Evolutionary conservation across 176 grass and related monocot species (phyloP), one percentile per base, ranked within the genome.

Genomic region (Panicum miliaceum): DNA sequence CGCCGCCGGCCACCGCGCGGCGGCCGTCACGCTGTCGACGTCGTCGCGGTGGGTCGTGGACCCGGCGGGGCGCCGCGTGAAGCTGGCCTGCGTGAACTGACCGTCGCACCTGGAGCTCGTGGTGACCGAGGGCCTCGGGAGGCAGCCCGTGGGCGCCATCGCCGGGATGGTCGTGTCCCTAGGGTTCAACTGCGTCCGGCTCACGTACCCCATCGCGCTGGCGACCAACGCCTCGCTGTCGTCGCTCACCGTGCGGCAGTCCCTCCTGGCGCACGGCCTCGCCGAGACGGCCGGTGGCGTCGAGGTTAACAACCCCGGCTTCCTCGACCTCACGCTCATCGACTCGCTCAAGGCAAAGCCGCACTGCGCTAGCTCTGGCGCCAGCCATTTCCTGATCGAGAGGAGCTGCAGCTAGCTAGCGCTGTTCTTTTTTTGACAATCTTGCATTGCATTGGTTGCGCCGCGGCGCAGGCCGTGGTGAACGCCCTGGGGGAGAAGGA

Each of bases 1-100:
- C 26, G 34, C 25, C 29, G 62, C 27, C 37, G 3, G 64, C 0
- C 15, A 57, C 59, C 0, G 36, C 0, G 60, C 84, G n/a, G 20
- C 34, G 10, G 63, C 84, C 20, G 37, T 81, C 1, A 87, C 87
- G 50, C 76, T 96, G 40, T 93, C 88, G 22, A 91, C 88, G 64
- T 68, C 79, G 58, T 92, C 88, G 13, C 75, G 94, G 46, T 93
- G 94, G 90, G 89, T 96, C 78, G 76, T 96, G 8, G 91, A 93
- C 70, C 68, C 68, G 12, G 82, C 72, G 3, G 90, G 90, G 37
- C 71, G 41, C 40, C 80, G 94, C 1, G 90, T 96, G 76, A 96
- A 96, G 88, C 82, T 96, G 50, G 90, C 90, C 0, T 96, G 94
- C 79, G 90, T 96, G 6, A 96, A 92, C 77, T 96, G 90, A 90